Base-by-base conservation (phyloP, 768 basidiomycete genomes). In the Tulasnella sp. region DNA sequence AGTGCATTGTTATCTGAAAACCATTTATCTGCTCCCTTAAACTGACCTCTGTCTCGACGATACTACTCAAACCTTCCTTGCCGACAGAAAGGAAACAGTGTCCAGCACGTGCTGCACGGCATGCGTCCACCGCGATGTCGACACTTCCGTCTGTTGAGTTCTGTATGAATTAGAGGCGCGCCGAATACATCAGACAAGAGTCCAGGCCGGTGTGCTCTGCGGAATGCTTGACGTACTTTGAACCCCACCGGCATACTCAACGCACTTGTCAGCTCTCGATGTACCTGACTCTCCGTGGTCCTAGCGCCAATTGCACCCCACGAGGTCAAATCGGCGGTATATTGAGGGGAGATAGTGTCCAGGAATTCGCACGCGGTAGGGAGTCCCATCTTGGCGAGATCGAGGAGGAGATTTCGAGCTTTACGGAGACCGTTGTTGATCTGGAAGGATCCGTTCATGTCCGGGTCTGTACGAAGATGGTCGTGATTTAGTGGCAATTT, bases 341-440 rank as follows among this genome's bases (percentile, higher is more conserved):
- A 99, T 69, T 98, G 91, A 19, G 82, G 82, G 12, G 76, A 75
- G 49, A 82, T 83, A 8, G 82, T 83, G 62, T 84, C 88, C 53
- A 99, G 76, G 71, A 99, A 94, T 71, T 99, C 96, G 75, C 93
- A 93, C n/a, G 91, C 96, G 2, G 86, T 82, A 2, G 96, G 94
- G 1, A 99, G 72, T 22, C 96, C 96, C 66, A 97, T 72, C 64
- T 90, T 87, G 0, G 90, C 85, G 44, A 99, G 75, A 60, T 98
- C 88, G 42, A 97, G 78, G 25, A 99, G 80, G 31, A 97, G 74
- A 4, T 81, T 81, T 41, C 96, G 85, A 1, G 92, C 94, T 51
- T 84, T 79, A 27, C 92, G 84, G 29, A 99, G 78, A 17, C 96
- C 96, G 65, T 86, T 87, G 80, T 99, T 99, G 72, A 98, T 98